These are phyloP conservation scores for Naganishia albida DNA, from an alignment of 1,284 basidiomycete species.

Conservation along the genomic window DNA sequence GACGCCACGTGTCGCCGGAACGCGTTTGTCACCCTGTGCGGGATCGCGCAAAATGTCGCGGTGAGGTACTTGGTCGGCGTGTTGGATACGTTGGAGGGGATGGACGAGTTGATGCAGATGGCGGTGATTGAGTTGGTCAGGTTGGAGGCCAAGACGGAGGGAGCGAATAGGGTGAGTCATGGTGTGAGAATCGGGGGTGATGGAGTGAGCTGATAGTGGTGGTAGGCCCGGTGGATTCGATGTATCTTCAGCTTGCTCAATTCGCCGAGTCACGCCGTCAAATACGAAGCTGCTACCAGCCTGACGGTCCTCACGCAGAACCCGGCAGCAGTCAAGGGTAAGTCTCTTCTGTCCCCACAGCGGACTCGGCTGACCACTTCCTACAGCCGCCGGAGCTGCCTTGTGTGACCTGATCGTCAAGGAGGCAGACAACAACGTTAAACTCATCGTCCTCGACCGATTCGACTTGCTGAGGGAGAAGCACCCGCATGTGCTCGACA, in stretches of 20 bases:
- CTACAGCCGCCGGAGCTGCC: conserved; percentile 80
- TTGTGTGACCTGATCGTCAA: conserved; percentile 89
- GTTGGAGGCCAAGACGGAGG: conserved; percentile 83
- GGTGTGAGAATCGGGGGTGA: conserved; percentile 21
- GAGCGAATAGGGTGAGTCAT: conserved; percentile 68
- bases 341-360: conserved; percentile 6
- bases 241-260: conserved; percentile 94
- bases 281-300: conserved; percentile 96
- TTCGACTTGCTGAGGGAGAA: conserved; percentile 80
- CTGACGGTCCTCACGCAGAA: conserved; percentile 94
- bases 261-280: conserved; percentile 88
- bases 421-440: conserved; percentile 99
- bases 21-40: conserved; percentile 90
- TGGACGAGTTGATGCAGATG: conserved; percentile 96
- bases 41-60: conserved; percentile 84
- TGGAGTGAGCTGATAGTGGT: conserved; percentile 10
- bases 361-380: not conserved
- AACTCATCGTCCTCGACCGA: conserved; percentile 94
- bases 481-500: conserved; percentile 88
- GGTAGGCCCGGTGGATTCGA: conserved; percentile 86
- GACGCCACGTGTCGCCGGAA: conserved; percentile 98
- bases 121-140: conserved; percentile 93
- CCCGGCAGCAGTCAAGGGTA: conserved; percentile 91
- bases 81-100: conserved; percentile 76
- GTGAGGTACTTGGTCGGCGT: conserved; percentile 86